A percentile compares a stretch with the other conserved stretches of the same genome.
phyloP scores from a whole-genome alignment of 2,329 filamentous ascomycete genomes.

The Monosporascus sp. region DNA sequence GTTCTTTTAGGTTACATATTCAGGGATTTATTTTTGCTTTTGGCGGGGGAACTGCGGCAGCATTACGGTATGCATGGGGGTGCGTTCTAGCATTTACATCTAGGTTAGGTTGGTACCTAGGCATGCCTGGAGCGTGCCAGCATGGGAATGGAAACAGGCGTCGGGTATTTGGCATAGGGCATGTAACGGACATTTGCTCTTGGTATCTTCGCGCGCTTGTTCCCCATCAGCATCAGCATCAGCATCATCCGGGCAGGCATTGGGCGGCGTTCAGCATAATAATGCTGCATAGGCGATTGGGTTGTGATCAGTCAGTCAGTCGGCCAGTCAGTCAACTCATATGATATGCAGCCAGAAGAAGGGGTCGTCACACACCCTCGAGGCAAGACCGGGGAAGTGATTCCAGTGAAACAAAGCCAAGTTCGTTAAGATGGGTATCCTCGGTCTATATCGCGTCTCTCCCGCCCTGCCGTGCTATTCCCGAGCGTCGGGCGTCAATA shows the following conservation, averaged over 20 bases:
- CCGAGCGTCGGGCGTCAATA: background rate
- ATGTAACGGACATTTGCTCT: background rate
- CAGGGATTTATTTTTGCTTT: too few species aligned
- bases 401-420: too few species aligned
- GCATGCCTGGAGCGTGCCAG: too few species aligned
- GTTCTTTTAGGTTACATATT: too few species aligned
- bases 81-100: too few species aligned
- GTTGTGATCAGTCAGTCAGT: slow-evolving; percentile 1
- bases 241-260: slow-evolving; percentile 4
- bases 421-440: background rate
- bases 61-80: too few species aligned
- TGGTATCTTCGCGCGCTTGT: background rate
- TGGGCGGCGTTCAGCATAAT: slow-evolving; percentile 13
- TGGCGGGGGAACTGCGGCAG: too few species aligned
- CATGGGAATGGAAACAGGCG: background rate
- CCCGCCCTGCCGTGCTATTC: background rate
- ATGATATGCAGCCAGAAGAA: too few species aligned
- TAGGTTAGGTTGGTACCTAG: too few species aligned
- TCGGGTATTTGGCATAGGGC: slow-evolving; percentile 1
- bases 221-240: background rate
- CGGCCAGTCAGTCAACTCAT: too few species aligned
- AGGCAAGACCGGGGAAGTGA: too few species aligned
- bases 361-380: too few species aligned
- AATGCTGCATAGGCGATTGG: slow-evolving; percentile 11
- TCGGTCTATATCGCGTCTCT: background rate